Base-by-base conservation (phyloP, 495 filamentous ascomycete species). In the Penicillium bovifimosum region DNA sequence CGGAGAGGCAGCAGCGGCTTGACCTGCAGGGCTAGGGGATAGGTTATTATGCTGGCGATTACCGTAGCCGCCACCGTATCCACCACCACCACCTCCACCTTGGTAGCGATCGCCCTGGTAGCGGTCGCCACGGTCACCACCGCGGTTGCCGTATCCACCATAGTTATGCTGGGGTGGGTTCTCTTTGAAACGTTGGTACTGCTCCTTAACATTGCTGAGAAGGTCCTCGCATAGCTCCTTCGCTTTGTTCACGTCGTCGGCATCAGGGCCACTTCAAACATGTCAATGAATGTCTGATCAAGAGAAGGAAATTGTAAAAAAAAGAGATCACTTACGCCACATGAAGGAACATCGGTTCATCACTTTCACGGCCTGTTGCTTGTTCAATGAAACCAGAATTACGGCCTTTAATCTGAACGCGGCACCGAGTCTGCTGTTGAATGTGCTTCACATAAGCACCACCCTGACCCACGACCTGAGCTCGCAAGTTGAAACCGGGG, bases 361-460 rank as follows among this genome's bases (percentile, higher is more conserved):
- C 92, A 54, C 90, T 96, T 70, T 98, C 93, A 14, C 75, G 79
- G 43, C 84, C 83, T 17, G 91, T 91, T 27, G 82, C 83, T 13
- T 82, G 82, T 63, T 98, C 93, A 60, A 91, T 84, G 63, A 95
- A 98, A 13, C 91, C 92, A 33, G 93, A 97, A n/a, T 90, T 90
- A 48, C 89, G 88, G 32, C 93, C 93, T 61, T 97, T 98, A 71
- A 98, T 96, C 64, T 97, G 93, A 13, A 98, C 93, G 59, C 90
- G 87, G 66, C 93, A 96, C 40, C 86, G 78, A 28, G 93, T 96
- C 67, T 95, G 89, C 63, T 89, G 83, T 66, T 97, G 92, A 60
- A 98, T 96, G 61, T 96, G 89, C 69, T 98, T 98, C 36, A 98
- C 93, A 61, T 96, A 95, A 18, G 86, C 82, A 45, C 93, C 93